These are phyloP conservation scores for Penicillium freii DNA, from an alignment of 2,329 filamentous ascomycete genomes.

Conservation along the genomic window DNA sequence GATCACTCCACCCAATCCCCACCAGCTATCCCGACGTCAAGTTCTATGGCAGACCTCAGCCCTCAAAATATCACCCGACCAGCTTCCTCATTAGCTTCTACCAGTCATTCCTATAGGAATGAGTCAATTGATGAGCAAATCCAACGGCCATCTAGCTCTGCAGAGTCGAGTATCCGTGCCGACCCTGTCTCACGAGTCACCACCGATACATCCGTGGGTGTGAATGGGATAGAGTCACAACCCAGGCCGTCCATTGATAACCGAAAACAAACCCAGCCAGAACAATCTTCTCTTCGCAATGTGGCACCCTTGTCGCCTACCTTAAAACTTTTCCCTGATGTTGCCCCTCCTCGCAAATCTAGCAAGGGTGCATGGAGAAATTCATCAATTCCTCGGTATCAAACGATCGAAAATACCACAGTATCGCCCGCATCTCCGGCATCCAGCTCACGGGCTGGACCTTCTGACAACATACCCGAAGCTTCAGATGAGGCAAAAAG, in stretches of 20 bases:
- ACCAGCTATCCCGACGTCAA: slow-evolving; percentile 3
- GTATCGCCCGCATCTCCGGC: not conserved
- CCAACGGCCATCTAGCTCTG: slow-evolving; percentile 12
- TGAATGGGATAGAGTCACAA: not conserved
- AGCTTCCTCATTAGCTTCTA: slow-evolving; percentile 10
- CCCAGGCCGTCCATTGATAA: slow-evolving; percentile 3
- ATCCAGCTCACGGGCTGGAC: not conserved
- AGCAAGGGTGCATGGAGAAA: slow-evolving; percentile 29
- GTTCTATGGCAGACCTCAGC: slow-evolving; percentile 4
- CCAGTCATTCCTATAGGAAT: slow-evolving; percentile 8
- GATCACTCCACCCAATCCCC: not conserved
- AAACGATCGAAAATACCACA: slow-evolving; percentile 9
- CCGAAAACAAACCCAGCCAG: slow-evolving; percentile 6
- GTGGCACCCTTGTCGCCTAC: slow-evolving; percentile 17
- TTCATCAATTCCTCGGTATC: slow-evolving; percentile 20
- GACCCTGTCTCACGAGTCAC: not conserved
- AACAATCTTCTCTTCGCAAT: slow-evolving; percentile 11
- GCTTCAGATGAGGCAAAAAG: not conserved
- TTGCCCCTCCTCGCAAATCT: slow-evolving; percentile 32
- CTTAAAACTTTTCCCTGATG: slow-evolving; percentile 37
- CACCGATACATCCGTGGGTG: not conserved
- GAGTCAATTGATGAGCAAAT: slow-evolving; percentile 9
- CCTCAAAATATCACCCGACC: not conserved
- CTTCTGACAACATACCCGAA: not conserved
- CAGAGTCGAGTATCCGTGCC: slow-evolving; percentile 2